These are phyloP conservation scores for Rhizopogon rudus DNA, from an alignment of 768 basidiomycete genomes.

Conservation along the genomic window DNA sequence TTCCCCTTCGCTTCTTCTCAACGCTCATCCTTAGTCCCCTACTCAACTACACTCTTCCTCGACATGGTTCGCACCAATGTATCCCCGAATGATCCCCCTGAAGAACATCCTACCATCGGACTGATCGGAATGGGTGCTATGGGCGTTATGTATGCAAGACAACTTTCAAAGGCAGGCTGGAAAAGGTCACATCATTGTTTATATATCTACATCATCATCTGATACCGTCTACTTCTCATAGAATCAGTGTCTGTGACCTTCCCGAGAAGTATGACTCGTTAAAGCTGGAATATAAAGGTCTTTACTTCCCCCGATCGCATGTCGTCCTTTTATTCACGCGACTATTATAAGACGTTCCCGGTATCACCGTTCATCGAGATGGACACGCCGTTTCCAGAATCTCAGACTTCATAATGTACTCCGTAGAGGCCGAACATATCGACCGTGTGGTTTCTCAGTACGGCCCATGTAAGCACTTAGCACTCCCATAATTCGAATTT, in stretches of 20 bases:
- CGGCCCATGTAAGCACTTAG: slow-evolving; percentile 72
- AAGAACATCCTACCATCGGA: slow-evolving; percentile 74
- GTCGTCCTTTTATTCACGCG: slow-evolving; percentile 9
- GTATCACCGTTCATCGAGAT: slow-evolving; percentile 63
- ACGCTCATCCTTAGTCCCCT: neutral
- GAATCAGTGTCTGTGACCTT: slow-evolving; percentile 87
- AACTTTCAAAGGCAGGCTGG: slow-evolving; percentile 80
- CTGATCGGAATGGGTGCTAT: slow-evolving; percentile 98
- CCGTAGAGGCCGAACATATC: slow-evolving; percentile 90
- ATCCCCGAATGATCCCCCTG: slow-evolving; percentile 29
- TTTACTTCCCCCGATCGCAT: neutral
- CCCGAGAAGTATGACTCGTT: slow-evolving; percentile 69
- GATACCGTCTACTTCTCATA: slow-evolving; percentile 23
- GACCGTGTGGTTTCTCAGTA: slow-evolving; percentile 78
- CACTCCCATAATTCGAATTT: neutral
- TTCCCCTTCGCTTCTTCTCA: neutral
- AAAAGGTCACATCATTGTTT: slow-evolving; percentile 50
- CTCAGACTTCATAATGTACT: slow-evolving; percentile 92
- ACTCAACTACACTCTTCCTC: neutral
- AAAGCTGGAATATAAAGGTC: slow-evolving; percentile 57
- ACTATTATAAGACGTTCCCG: slow-evolving; percentile 40
- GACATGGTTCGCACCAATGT: slow-evolving; percentile 22
- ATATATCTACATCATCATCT: slow-evolving; percentile 4
- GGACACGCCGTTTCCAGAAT: slow-evolving; percentile 86
- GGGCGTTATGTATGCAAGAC: slow-evolving; percentile 89